Evolutionary conservation across 352 stramenopile species (phyloP).

Genomic region (Globisporangium carolinianum): DNA sequence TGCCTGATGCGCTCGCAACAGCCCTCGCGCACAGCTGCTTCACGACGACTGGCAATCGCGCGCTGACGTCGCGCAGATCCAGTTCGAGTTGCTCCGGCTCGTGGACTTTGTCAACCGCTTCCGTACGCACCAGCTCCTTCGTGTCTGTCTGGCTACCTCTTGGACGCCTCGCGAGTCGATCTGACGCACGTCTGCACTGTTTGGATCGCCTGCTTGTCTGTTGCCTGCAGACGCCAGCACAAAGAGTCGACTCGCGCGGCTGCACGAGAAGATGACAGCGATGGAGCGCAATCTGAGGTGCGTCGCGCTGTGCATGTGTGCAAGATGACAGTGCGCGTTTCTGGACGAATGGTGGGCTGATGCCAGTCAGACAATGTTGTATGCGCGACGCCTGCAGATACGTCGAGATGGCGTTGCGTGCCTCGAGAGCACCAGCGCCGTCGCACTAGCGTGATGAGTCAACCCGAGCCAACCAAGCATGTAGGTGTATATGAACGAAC

Average conservation of each 20-base stretch:
- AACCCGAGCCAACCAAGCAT: neutral
- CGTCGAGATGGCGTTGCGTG: constrained; percentile 28
- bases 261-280: constrained; percentile 35
- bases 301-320: neutral
- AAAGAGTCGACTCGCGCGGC: constrained; percentile 27
- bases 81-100: constrained; percentile 46
- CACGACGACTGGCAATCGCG: constrained; percentile 47
- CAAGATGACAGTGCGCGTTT: neutral
- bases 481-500: neutral
- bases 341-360: no score
- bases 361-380: no score
- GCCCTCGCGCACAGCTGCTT: constrained; percentile 24
- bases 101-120: constrained; percentile 62
- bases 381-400: constrained; percentile 13
- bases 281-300: constrained; percentile 42
- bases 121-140: constrained; percentile 17
- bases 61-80: constrained; percentile 36
- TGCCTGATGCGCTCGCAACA: neutral
- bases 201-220: no score
- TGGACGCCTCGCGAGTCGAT: no score
- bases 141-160: neutral
- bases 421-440: constrained; percentile 1
- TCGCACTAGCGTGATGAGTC: neutral
- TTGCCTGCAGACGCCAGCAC: constrained; percentile 27
- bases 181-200: no score